Base-by-base conservation (phyloP, 441 rosid species). In the Geranium incanum region DNA sequence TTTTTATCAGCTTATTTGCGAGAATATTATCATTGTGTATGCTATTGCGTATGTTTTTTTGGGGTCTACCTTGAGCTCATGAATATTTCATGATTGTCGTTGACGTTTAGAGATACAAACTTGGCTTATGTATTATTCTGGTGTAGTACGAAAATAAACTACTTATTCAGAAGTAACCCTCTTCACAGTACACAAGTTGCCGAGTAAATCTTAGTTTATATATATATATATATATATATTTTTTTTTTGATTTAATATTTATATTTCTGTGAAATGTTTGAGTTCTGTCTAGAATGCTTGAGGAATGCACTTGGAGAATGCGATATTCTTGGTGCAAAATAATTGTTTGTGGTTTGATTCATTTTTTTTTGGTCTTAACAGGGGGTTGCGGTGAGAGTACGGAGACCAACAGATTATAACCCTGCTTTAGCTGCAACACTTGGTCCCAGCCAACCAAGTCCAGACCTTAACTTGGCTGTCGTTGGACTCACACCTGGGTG, bases 401-500 rank as follows among this genome's bases (percentile, higher is more conserved):
- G 79, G 59, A 76, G 82, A 60, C 82, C 82, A 16, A 79, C 77
- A 0, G 82, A 79, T 36, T 79, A 79, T 69, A 79, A 79, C 59
- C 82, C 82, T n/a, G 50, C 82, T 37, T 67, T 79, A 48, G 82
- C 82, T 69, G 79, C 82, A 28, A 70, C 82, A n/a, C 79, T 79
- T 66, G 82, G 82, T 70, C 82, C 82, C 1, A 75, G 82, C 60
- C 82, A 79, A 69, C 79, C 82, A 15, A 76, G 66, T 70, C 79
- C 79, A 1, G 57, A 73, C 50, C 77, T 79, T 45, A 76, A 79
- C 67, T 75, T 79, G 45, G 75, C 77, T 72, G 82, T 79, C 68
- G 82, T 79, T 74, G 79, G 82, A 33, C 72, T 79, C 16, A 75
- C 75, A 11, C 77, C 77, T 5, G 82, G 82, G 73, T 77, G 62